Evolutionary conservation across 1,139 yeast species (phyloP).

Genomic region (Candida sanyaensis): DNA sequence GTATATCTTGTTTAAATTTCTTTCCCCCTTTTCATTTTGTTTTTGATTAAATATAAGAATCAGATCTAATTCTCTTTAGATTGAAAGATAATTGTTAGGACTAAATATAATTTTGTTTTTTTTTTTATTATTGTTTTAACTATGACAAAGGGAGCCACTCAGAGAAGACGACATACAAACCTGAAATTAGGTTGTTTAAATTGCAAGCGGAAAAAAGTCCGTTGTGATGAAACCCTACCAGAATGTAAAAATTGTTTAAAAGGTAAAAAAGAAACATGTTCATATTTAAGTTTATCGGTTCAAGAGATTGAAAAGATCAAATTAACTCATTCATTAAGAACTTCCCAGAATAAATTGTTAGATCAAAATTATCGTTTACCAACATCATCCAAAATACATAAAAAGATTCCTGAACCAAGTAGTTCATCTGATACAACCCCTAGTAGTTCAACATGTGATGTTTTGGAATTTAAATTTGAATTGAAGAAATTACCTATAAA

Average conservation of each 20-base stretch:
- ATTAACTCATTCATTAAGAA: slow-evolving; percentile 30
- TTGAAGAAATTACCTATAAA: slow-evolving; percentile 23
- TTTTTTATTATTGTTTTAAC: too few relatives aligned
- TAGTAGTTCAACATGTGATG: slow-evolving; percentile 6
- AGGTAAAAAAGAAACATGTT: slow-evolving; percentile 32
- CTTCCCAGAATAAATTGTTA: slow-evolving; percentile 30
- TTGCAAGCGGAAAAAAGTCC: slow-evolving; percentile 46
- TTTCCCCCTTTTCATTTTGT: neutral
- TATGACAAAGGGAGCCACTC: slow-evolving; percentile 10
- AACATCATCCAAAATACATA: slow-evolving; percentile 13
- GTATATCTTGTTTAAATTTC: too few relatives aligned
- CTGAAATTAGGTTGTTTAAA: slow-evolving; percentile 45
- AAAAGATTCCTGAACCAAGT: neutral
- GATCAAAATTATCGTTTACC: slow-evolving; percentile 31
- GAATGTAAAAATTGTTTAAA: slow-evolving; percentile 41
- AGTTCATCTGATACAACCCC: neutral
- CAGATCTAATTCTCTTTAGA: too few relatives aligned
- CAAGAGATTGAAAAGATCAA: slow-evolving; percentile 29
- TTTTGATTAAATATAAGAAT: neutral
- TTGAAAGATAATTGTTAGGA: too few relatives aligned
- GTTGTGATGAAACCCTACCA: slow-evolving; percentile 50
- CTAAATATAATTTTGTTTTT: too few relatives aligned
- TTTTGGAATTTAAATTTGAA: slow-evolving; percentile 29
- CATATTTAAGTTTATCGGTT: slow-evolving; percentile 28
- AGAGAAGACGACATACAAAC: slow-evolving; percentile 43